Evolutionary conservation across 352 stramenopile genomes (phyloP), one percentile per base, ranked within the genome.

Genomic region (Phytophthora pistaciae): DNA sequence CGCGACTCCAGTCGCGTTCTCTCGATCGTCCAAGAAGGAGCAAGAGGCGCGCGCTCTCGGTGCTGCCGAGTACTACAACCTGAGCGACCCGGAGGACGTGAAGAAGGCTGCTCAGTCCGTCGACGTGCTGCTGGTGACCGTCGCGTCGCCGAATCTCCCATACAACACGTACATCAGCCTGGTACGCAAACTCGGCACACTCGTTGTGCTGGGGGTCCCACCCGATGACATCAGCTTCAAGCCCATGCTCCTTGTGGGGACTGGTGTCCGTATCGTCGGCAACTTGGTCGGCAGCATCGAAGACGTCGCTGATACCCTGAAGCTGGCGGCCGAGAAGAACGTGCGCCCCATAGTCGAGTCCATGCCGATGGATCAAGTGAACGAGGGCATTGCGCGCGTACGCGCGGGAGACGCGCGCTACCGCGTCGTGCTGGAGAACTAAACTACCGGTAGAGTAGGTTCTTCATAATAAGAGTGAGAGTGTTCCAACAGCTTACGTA

Each of bases 261-360:
- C 66, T 16, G 72, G 75, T 25, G 44, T 77, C 21, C 56, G 44
- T 31, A 66, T 97, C 49, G 75, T 82, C 11, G 91, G 91, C 49
- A 92, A 72, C 53, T 31, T 87, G 5, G 89, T 98, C 64, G 90
- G 92, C 23, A 82, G 90, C 60, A 85, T 94, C 36, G 53, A 74
- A 10, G 85, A 95, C 57, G 91, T 91, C 10, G 75, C 90, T 55
- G 83, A 96, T 18, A 94, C 96, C 77, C 70, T 97, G 3, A 68
- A 90, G 29, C 78, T 97, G 21, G 95, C 89, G 27, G 72, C 72
- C 6, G 58, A 81, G 46, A 75, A 91, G 46, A 74, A 89, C 9
- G 85, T 94, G 27, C 27, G 27, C 27, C 27, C 27, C 27, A 66
- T 82, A 21, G 67, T 80, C 29, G 44, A 84, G 64, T 63, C 69